Conservation (phyloP, 1,139 yeast genomes). For the Diutina mesorugosa region DNA sequence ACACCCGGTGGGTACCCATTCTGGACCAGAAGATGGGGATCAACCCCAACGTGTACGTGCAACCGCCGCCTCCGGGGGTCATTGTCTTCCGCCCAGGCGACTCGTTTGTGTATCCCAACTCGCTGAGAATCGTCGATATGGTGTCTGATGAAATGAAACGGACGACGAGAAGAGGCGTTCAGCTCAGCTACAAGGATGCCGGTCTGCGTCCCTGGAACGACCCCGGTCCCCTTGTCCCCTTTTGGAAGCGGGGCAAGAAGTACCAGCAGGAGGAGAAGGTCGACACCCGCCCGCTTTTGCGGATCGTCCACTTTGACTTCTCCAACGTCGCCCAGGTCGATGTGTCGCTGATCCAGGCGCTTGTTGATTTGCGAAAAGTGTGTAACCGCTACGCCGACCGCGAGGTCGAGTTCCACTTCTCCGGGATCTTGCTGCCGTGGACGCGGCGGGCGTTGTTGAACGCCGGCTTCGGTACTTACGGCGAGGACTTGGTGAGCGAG, state of each 20-base stretch:
- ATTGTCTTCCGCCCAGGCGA: conserved; percentile 77
- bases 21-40: conserved; percentile 25
- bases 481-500: conserved; percentile 26
- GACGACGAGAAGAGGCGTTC: conserved; percentile 48
- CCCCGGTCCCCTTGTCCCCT: conserved; percentile 50
- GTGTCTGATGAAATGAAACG: conserved; percentile 57
- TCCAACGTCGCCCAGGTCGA: conserved; percentile 66
- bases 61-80: conserved; percentile 86
- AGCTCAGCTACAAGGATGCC: conserved; percentile 26
- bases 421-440: conserved; percentile 82
- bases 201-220: conserved; percentile 90
- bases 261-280: conserved; percentile 10
- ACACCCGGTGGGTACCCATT: conserved; percentile 75
- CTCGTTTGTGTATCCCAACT: conserved; percentile 70
- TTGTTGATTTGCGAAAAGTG: conserved; percentile 66
- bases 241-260: conserved; percentile 8
- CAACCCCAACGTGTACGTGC: conserved; percentile 44
- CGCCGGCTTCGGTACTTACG: conserved; percentile 67
- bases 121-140: conserved; percentile 59
- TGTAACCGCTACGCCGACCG: conserved; percentile 65
- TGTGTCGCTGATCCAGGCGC: conserved; percentile 66
- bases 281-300: conserved; percentile 53
- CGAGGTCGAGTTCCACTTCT: conserved; percentile 82
- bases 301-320: conserved; percentile 70
- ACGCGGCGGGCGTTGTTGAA: conserved; percentile 62